phyloP scores from a whole-genome alignment of 75 land plant species.

The Picea glauca region DNA sequence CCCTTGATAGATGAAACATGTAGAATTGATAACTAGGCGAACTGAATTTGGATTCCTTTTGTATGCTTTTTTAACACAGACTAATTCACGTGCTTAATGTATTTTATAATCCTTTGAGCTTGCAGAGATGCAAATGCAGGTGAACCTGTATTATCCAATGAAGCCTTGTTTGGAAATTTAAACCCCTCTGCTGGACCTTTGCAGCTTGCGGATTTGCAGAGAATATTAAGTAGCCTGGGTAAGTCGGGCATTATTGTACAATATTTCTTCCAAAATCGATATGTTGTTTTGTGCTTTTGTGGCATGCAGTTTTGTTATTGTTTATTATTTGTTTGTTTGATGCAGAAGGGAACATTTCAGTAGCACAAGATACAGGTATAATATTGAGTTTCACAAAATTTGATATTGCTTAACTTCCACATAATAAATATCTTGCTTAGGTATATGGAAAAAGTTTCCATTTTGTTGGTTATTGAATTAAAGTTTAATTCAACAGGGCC shows the following conservation, averaged over 20 bases:
- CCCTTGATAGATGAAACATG: neutral
- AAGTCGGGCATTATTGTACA: constrained; percentile 26
- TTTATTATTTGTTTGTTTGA: constrained; percentile 9
- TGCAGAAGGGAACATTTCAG: constrained; percentile 14
- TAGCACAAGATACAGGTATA: constrained; percentile 28
- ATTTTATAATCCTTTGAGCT: neutral
- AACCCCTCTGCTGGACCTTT: constrained; percentile 70
- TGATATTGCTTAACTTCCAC: neutral
- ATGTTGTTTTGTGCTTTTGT: neutral
- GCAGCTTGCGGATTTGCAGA: constrained; percentile 82
- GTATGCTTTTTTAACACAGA: neutral
- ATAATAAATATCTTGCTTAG: neutral
- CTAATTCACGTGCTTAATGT: neutral
- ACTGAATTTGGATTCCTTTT: neutral
- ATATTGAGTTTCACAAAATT: neutral
- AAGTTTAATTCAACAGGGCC: constrained; percentile 44
- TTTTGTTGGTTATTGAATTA: neutral
- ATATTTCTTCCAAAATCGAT: neutral
- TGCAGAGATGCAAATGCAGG: constrained; percentile 18
- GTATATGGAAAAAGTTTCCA: neutral
- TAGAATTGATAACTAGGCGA: neutral
- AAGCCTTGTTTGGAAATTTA: constrained; percentile 39
- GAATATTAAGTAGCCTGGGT: constrained; percentile 70
- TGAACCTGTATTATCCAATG: constrained; percentile 8
- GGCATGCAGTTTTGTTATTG: constrained; percentile 2